phyloP scores from a whole-genome alignment of 176 grass and related monocot species.

The Oryza longistaminata region DNA sequence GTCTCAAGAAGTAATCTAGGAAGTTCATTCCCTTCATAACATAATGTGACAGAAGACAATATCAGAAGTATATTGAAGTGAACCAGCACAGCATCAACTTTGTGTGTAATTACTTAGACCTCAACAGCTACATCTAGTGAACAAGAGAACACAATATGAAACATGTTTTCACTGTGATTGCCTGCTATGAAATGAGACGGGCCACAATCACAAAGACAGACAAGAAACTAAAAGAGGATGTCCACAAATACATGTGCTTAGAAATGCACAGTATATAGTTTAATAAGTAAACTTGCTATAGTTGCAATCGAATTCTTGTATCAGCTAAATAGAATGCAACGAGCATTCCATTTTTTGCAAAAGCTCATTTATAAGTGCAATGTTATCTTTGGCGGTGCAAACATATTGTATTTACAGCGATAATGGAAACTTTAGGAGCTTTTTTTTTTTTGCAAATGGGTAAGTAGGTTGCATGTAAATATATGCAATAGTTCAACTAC shows the following conservation, averaged over 20 bases:
- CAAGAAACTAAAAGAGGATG: not conserved
- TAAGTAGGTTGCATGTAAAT: not conserved
- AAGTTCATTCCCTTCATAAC: conserved; percentile 69
- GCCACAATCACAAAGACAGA: not conserved
- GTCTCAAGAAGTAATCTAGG: conserved; percentile 71
- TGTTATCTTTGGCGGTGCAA: not conserved
- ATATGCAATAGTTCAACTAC: conserved; percentile 39
- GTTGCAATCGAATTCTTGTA: not conserved
- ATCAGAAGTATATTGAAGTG: not conserved
- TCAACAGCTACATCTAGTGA: not conserved
- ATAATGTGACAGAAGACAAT: conserved; percentile 15
- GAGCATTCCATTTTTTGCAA: not conserved
- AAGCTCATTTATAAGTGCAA: not conserved
- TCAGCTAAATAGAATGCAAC: not conserved
- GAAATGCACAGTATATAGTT: not conserved
- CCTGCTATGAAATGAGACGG: not conserved
- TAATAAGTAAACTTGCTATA: not conserved
- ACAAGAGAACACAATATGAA: not conserved
- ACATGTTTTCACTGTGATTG: not conserved
- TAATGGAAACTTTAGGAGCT: not conserved
- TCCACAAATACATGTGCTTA: not conserved
- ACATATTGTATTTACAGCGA: not conserved
- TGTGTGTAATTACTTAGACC: not conserved
- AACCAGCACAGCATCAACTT: not conserved
- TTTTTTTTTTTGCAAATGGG: not conserved